These are phyloP conservation scores for Arbutus unedo DNA, from an alignment of 148 eudicot genomes.

Conservation along the genomic window DNA sequence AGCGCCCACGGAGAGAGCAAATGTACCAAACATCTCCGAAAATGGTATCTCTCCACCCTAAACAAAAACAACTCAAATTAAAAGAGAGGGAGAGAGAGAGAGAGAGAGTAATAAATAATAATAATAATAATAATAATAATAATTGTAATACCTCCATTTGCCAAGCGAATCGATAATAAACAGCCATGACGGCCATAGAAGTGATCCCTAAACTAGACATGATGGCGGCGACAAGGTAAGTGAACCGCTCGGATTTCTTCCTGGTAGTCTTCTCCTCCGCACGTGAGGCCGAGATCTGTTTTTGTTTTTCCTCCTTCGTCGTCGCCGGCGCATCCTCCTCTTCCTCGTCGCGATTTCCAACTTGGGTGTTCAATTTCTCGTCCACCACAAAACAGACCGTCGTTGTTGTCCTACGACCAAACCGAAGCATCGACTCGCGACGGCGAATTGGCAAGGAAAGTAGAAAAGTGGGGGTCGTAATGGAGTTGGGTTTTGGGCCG, in stretches of 20 bases:
- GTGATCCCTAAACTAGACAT: constrained; percentile 88
- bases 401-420: constrained; percentile 10
- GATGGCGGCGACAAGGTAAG: constrained; percentile 84
- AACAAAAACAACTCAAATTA: neutral
- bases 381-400: constrained; percentile 50
- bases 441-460: constrained; percentile 20
- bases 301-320: constrained; percentile 14
- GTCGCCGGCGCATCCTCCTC: constrained; percentile 9
- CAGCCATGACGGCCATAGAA: constrained; percentile 82
- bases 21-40: constrained; percentile 88
- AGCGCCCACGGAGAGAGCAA: constrained; percentile 93
- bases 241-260: constrained; percentile 82
- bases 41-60: constrained; percentile 89
- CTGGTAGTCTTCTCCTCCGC: constrained; percentile 52
- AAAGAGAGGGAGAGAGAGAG: neutral
- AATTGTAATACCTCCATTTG: constrained; percentile 69
- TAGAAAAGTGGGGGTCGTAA: constrained; percentile 25
- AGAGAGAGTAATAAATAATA: neutral
- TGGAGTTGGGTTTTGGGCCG: constrained; percentile 24
- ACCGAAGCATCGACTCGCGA: constrained; percentile 12
- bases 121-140: neutral
- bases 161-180: constrained; percentile 85
- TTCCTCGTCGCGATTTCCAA: neutral
- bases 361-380: constrained; percentile 17
- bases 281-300: constrained; percentile 29